phyloP scores from a whole-genome alignment of 176 grass and related monocot species.

The Stipa capillata region DNA sequence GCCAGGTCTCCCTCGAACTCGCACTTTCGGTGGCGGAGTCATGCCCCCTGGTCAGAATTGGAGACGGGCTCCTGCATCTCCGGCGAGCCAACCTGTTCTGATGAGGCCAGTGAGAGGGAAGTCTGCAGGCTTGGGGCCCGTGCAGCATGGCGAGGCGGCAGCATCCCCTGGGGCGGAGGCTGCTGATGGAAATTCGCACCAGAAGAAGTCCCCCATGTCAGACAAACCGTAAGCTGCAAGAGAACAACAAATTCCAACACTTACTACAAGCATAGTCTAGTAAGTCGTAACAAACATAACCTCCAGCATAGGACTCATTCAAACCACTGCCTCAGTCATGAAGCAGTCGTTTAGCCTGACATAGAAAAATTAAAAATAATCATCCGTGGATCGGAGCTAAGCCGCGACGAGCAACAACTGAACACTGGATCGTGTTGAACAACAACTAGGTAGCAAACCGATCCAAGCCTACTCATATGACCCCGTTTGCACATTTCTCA shows the following conservation, averaged over 20 bases:
- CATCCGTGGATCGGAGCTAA: no score
- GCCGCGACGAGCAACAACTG: no score
- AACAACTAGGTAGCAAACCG: background rate
- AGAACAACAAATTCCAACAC: background rate
- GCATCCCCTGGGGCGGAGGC: slow-evolving; percentile 55
- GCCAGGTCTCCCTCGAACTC: slow-evolving; percentile 90
- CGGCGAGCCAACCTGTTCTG: slow-evolving; percentile 64
- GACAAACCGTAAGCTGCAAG: slow-evolving; percentile 10
- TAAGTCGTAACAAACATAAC: background rate
- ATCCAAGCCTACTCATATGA: background rate
- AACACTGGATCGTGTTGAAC: background rate
- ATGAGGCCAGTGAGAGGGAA: slow-evolving; percentile 77
- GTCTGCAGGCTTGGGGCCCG: slow-evolving; percentile 61
- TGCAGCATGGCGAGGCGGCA: slow-evolving; percentile 33
- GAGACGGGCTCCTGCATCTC: slow-evolving; percentile 79
- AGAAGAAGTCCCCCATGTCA: slow-evolving; percentile 69
- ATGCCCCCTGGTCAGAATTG: slow-evolving; percentile 69
- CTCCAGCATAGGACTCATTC: background rate
- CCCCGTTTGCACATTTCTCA: background rate
- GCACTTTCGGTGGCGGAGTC: slow-evolving; percentile 92
- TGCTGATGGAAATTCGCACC: slow-evolving; percentile 68
- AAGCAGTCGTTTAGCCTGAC: background rate
- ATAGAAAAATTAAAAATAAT: background rate
- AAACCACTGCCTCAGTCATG: background rate
- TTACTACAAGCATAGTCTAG: background rate